Conservation (phyloP, 2,329 filamentous ascomycete species). For the Arachnomyces sp. region DNA sequence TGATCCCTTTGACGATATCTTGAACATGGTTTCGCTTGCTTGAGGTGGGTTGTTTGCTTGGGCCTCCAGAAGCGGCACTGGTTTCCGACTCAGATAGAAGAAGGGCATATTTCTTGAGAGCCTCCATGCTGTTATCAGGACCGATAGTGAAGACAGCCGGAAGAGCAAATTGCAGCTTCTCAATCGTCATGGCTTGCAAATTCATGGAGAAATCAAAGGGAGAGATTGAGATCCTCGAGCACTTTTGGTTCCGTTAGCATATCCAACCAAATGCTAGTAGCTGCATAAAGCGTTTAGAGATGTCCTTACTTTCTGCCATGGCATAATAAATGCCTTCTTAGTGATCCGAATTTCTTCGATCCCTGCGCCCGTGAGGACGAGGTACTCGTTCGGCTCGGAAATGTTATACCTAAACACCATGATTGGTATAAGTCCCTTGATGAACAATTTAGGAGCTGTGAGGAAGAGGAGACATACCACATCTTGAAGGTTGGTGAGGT, state of each 20-base stretch:
- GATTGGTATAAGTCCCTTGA: conserved; percentile 2
- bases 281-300: not conserved
- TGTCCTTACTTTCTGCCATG: conserved; percentile 53
- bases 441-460: not conserved
- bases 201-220: conserved; percentile 72
- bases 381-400: conserved; percentile 72
- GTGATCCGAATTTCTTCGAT: conserved; percentile 67
- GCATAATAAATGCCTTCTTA: conserved; percentile 67
- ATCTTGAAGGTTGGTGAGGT: conserved; percentile 8
- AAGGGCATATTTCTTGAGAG: conserved; percentile 75
- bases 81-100: conserved; percentile 60
- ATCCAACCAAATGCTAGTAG: not conserved
- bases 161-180: conserved; percentile 75
- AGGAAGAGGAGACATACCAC: conserved; percentile 10
- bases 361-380: conserved; percentile 75
- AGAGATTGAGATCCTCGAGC: conserved; percentile 32
- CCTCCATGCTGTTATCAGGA: conserved; percentile 62
- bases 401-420: conserved; percentile 53
- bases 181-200: conserved; percentile 79
- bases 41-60: conserved; percentile 32
- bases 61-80: conserved; percentile 25
- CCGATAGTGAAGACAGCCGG: conserved; percentile 83
- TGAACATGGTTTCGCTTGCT: conserved; percentile 60
- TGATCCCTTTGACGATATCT: conserved; percentile 82
- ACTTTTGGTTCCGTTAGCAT: conserved; percentile 11